phyloP scores from a whole-genome alignment of 345 rosid genomes.

The Litchi chinensis region DNA sequence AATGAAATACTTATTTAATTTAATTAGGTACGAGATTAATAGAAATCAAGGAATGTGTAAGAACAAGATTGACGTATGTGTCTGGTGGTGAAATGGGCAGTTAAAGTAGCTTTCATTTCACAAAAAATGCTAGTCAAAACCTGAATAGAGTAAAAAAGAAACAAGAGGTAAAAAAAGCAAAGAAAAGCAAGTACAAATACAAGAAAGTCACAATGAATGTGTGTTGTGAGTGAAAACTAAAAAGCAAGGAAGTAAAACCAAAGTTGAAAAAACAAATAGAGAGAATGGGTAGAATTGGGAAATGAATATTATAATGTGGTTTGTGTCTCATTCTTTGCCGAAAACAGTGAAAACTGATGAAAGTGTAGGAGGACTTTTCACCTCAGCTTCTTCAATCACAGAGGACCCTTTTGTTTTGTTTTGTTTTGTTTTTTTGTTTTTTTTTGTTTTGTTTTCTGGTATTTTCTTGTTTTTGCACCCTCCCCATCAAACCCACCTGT shows the following conservation, averaged over 20 bases:
- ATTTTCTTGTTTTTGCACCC: conserved; percentile 31
- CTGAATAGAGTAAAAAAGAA: neutral
- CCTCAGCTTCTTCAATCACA: conserved; percentile 53
- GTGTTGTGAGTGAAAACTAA: neutral
- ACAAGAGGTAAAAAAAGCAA: neutral
- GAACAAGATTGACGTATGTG: neutral
- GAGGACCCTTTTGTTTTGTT: conserved; percentile 21
- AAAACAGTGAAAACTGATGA: conserved; percentile 60
- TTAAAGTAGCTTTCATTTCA: conserved; percentile 17
- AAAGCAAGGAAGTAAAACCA: conserved; percentile 4
- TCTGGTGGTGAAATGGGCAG: conserved; percentile 19
- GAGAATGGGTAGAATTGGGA: conserved; percentile 21
- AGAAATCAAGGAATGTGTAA: conserved; percentile 18
- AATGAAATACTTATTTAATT: neutral
- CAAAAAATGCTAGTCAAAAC: conserved; percentile 25
- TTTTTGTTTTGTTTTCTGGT: no score
- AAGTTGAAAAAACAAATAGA: neutral
- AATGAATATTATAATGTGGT: conserved; percentile 25
- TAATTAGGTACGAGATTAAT: neutral
- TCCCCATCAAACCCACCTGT: conserved; percentile 20
- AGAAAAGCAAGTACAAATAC: neutral
- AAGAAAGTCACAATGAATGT: neutral
- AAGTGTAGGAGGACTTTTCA: conserved; percentile 60
- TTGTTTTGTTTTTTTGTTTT: neutral
- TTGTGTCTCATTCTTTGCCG: conserved; percentile 40